Evolutionary conservation across 225 moss, liverwort and hornwort genomes (phyloP).

Genomic region (Climacium dendroides): DNA sequence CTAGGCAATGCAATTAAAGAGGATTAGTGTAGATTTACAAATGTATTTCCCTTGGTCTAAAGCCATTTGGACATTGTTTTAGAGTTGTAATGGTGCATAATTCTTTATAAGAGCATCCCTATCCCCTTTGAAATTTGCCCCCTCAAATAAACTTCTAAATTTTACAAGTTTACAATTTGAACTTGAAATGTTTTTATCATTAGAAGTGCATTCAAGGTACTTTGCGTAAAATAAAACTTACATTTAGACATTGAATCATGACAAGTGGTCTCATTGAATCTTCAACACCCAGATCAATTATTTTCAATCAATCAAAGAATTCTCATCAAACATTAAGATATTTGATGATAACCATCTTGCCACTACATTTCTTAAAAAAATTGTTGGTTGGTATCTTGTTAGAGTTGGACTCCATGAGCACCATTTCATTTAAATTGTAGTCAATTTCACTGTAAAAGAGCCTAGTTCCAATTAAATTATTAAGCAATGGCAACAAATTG

Average conservation of each 20-base stretch:
- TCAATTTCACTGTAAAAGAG: too few species aligned
- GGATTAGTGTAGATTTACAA: not conserved
- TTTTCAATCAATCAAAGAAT: not conserved
- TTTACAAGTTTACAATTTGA: not conserved
- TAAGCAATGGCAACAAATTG: too few species aligned
- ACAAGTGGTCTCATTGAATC: not conserved
- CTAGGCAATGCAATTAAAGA: not conserved
- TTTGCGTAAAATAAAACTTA: not conserved
- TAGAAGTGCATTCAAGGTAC: not conserved
- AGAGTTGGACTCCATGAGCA: not conserved
- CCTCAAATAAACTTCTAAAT: not conserved
- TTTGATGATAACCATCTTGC: not conserved
- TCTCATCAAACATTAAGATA: not conserved
- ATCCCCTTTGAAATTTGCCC: accelerated
- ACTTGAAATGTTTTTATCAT: not conserved
- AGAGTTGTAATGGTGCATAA: too few species aligned
- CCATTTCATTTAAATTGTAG: too few species aligned
- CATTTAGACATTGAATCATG: not conserved
- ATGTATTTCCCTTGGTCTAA: not conserved
- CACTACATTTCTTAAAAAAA: not conserved
- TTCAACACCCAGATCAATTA: accelerated
- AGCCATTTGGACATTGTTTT: not conserved
- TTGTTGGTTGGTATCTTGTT: not conserved
- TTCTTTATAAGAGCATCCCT: not conserved
- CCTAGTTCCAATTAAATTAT: too few species aligned